These are phyloP conservation scores for Hirsutella thompsonii DNA, from an alignment of 2,329 filamentous ascomycete genomes.

Conservation along the genomic window DNA sequence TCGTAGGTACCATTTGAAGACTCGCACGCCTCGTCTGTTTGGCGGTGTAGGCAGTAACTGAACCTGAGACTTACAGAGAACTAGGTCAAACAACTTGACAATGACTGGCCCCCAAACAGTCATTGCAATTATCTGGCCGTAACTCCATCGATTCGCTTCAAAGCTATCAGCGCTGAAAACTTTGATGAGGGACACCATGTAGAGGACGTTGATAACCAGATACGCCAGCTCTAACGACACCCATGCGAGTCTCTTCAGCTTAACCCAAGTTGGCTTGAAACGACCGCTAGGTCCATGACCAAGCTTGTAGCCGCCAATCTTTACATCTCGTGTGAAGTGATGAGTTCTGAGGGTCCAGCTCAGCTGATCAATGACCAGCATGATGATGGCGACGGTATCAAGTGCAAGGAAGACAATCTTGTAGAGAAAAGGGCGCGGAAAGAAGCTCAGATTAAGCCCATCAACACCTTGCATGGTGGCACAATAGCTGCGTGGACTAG, in stretches of 20 bases:
- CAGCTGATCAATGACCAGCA: slow-evolving; percentile 20
- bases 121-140: slow-evolving; percentile 25
- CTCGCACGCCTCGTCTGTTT: too few species aligned
- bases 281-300: slow-evolving; percentile 18
- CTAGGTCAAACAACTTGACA: slow-evolving; percentile 24
- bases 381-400: slow-evolving; percentile 21
- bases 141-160: slow-evolving; percentile 20
- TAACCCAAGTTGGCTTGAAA: slow-evolving; percentile 14
- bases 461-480: slow-evolving; percentile 20
- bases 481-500: slow-evolving; percentile 25
- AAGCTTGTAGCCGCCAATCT: slow-evolving; percentile 16
- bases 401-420: slow-evolving; percentile 24
- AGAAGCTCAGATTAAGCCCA: slow-evolving; percentile 21
- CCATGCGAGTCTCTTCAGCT: slow-evolving; percentile 19
- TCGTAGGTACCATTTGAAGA: too few species aligned
- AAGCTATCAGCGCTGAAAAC: slow-evolving; percentile 23
- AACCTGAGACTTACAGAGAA: slow-evolving; percentile 24
- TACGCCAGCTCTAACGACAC: slow-evolving; percentile 21
- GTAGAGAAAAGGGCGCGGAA: slow-evolving; percentile 23
- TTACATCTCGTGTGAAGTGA: slow-evolving; percentile 16
- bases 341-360: slow-evolving; percentile 24
- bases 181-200: slow-evolving; percentile 21
- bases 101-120: slow-evolving; percentile 26
- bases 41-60: too few species aligned
- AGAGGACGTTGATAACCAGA: slow-evolving; percentile 24